phyloP scores from a whole-genome alignment of 2,329 filamentous ascomycete species.

The Colletotrichum lini region DNA sequence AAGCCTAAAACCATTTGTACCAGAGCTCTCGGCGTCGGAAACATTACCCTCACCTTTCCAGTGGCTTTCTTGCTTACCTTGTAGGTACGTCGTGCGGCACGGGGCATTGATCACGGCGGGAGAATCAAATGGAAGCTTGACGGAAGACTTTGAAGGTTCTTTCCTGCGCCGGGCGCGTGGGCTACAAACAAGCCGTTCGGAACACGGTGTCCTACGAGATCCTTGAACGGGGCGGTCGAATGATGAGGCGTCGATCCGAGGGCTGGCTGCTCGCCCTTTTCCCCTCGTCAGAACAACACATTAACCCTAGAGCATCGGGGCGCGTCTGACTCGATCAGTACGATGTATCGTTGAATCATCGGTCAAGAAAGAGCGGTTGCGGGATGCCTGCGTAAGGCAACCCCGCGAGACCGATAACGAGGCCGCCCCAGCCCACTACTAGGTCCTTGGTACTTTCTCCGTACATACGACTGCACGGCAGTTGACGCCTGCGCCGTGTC shows the following conservation, averaged over 20 bases:
- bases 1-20: too few relatives aligned
- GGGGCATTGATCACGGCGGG: conserved; percentile 1
- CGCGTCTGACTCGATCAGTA: conserved; percentile 13
- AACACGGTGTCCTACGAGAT: background rate
- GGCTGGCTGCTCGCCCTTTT: background rate
- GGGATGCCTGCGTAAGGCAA: conserved; percentile 14
- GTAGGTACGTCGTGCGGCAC: background rate
- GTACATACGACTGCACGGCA: background rate
- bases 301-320: background rate
- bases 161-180: too few relatives aligned
- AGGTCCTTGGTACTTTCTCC: too few relatives aligned
- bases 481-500: background rate
- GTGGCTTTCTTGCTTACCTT: too few relatives aligned
- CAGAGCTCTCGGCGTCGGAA: background rate
- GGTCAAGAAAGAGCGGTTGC: background rate
- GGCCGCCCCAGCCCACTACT: background rate
- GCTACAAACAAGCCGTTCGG: background rate
- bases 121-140: conserved; percentile 2
- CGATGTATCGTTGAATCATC: conserved; percentile 28
- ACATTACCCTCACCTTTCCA: background rate
- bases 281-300: too few relatives aligned
- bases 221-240: background rate
- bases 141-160: too few relatives aligned
- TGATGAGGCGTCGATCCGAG: background rate
- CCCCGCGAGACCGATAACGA: conserved; percentile 36